Evolutionary conservation across 2,329 filamentous ascomycete species (phyloP).

Genomic region (Cadophora luteo-olivacea): DNA sequence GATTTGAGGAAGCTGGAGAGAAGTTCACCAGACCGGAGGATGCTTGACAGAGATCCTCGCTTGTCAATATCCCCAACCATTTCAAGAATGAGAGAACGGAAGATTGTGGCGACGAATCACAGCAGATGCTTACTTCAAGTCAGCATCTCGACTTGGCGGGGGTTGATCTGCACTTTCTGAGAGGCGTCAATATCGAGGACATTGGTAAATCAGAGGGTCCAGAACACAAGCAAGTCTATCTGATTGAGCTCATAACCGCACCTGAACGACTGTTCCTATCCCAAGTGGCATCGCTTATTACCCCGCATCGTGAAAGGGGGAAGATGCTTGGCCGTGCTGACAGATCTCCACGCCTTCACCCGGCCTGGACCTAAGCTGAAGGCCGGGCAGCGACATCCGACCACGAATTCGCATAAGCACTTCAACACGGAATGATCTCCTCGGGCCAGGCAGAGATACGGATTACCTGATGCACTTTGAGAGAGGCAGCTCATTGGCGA

Average conservation of each 20-base stretch:
- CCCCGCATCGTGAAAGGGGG: conserved; percentile 8
- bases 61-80: too few species aligned
- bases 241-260: not conserved
- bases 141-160: not conserved
- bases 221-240: not conserved
- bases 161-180: not conserved
- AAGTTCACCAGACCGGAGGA: not conserved
- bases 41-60: too few species aligned
- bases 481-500: not conserved
- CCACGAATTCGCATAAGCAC: conserved; percentile 3
- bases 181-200: not conserved
- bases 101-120: not conserved
- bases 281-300: conserved; percentile 4
- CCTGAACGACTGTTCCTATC: not conserved
- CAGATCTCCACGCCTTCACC: not conserved
- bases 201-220: not conserved
- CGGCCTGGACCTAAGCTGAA: not conserved
- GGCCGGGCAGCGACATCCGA: not conserved
- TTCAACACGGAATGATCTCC: not conserved
- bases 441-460: not conserved
- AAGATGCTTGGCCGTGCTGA: conserved; percentile 3
- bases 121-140: not conserved
- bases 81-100: not conserved
- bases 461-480: not conserved
- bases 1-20: too few species aligned